Evolutionary conservation across 345 rosid genomes (phyloP), one percentile per base, ranked within the genome.

Genomic region (Euclidium syriacum): DNA sequence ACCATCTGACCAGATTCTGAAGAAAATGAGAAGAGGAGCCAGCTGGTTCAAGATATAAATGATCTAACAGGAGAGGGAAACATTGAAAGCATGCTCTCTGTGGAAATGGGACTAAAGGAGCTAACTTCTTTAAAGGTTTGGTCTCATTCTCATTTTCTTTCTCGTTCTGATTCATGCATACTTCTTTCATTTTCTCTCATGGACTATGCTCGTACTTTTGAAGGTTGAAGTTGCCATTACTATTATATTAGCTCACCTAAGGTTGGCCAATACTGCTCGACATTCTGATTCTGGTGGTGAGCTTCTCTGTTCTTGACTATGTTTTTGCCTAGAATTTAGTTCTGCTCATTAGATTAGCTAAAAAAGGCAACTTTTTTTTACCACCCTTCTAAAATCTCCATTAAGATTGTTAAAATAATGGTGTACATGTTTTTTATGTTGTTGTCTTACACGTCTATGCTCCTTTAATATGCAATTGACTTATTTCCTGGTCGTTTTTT

Each of bases 41-140:
- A 81, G 68, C 67, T 74, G 54, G 60, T 72, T 75, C 86, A 78
- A 61, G 96, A 95, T 69, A 71, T 82, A 68, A 95, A 79, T 78
- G 99, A 90, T 77, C 77, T 95, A 53, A 90, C 85, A 11, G 96
- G 98, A 67, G 99, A 95, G 68, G 96, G 97, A 74, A 90, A 95
- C 70, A 95, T 95, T 51, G 98, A 95, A 63, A 95, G 91, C 66
- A 90, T 95, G 95, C 96, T 95, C 57, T 88, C 97, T 3, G 96
- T 94, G 72, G 99, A 94, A 86, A 90, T 90, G 97, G 99, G 96
- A 65, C 64, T 95, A 80, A 85, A 80, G 77, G 97, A 95, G 78
- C 83, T 95, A 63, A 86, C 86, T 43, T 88, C 96, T 49, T 58
- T 85, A 16, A 95, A 95, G 97, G 97, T 90, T 64, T 68, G 43